Percentiles rank a stretch among this genome's conserved stretches.
Evolutionary conservation across 202 grass and related monocot species (phyloP).

Genomic region (Dendrocalamus latiflorus): DNA sequence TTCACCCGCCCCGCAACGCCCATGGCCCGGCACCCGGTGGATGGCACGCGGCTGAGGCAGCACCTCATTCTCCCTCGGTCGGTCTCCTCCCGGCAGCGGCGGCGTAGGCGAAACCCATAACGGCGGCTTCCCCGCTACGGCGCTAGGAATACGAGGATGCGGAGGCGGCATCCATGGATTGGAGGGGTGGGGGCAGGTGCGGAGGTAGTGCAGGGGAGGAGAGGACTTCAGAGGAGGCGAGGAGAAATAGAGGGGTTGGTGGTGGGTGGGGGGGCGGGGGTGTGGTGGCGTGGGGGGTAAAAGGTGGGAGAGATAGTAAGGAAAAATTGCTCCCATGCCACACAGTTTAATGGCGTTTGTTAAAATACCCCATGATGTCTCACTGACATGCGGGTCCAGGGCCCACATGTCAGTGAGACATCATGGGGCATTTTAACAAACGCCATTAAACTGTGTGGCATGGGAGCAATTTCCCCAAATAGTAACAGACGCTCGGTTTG

Average conservation of each 20-base stretch:
- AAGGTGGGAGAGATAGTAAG: conserved; percentile 11
- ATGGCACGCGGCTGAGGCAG: background rate
- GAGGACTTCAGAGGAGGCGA: too few species aligned
- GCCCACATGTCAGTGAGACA: too few species aligned
- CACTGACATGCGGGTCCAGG: too few species aligned
- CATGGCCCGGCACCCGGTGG: conserved; percentile 34
- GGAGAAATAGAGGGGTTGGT: background rate
- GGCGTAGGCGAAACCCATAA: background rate
- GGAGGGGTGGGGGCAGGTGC: background rate
- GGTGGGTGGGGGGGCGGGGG: too few species aligned
- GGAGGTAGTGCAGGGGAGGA: background rate
- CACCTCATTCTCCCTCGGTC: conserved; percentile 39
- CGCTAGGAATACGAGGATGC: conserved; percentile 9
- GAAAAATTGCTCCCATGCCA: too few species aligned
- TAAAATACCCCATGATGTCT: too few species aligned
- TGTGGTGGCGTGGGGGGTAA: conserved; percentile 48
- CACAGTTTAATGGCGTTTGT: too few species aligned
- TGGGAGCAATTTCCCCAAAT: background rate
- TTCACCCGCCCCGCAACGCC: conserved; percentile 4
- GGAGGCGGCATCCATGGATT: conserved; percentile 25
- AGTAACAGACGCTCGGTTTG: too few species aligned
- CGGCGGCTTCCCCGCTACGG: background rate
- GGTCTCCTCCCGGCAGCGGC: background rate
- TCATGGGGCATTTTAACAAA: too few species aligned
- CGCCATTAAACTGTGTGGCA: too few species aligned